Evolutionary conservation across 768 basidiomycete genomes (phyloP).

Genomic region (Rhodotorula sphaerocarpa): DNA sequence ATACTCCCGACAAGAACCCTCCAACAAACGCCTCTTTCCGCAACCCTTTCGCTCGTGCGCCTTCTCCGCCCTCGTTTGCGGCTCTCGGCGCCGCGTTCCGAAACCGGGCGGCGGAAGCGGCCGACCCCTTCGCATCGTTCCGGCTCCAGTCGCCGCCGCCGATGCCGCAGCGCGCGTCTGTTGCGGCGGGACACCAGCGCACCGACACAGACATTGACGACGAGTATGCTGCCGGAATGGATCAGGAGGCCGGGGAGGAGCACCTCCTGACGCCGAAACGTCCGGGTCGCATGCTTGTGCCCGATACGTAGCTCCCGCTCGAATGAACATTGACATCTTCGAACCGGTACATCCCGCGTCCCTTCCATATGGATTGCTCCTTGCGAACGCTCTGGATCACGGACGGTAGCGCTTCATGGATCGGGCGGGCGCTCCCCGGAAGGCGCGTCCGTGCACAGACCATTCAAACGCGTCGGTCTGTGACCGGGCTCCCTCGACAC

Average conservation of each 20-base stretch:
- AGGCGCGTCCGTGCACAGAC: too few relatives aligned
- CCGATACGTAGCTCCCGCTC: slow-evolving; percentile 17
- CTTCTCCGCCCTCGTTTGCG: slow-evolving; percentile 29
- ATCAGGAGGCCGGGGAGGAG: too few relatives aligned
- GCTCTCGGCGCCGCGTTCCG: slow-evolving; percentile 33
- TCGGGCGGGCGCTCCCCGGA: too few relatives aligned
- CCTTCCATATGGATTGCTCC: too few relatives aligned
- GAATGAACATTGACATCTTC: too few relatives aligned
- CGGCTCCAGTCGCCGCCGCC: slow-evolving; percentile 9
- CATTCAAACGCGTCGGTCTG: too few relatives aligned
- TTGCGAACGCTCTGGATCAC: too few relatives aligned
- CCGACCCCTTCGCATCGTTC: background rate
- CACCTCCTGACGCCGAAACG: slow-evolving; percentile 11
- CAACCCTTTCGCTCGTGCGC: slow-evolving; percentile 17
- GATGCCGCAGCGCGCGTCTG: background rate
- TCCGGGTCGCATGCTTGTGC: slow-evolving; percentile 8
- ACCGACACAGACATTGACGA: too few relatives aligned
- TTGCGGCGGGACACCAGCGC: too few relatives aligned
- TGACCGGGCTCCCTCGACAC: too few relatives aligned
- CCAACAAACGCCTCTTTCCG: background rate
- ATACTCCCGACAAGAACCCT: slow-evolving; percentile 18
- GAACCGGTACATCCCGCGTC: too few relatives aligned
- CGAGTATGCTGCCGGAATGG: slow-evolving; percentile 8
- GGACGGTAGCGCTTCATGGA: too few relatives aligned
- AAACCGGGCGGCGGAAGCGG: background rate